Evolutionary conservation across 1,139 yeast genomes (phyloP), one percentile per base, ranked within the genome.

Genomic region (Pichia sp.): DNA sequence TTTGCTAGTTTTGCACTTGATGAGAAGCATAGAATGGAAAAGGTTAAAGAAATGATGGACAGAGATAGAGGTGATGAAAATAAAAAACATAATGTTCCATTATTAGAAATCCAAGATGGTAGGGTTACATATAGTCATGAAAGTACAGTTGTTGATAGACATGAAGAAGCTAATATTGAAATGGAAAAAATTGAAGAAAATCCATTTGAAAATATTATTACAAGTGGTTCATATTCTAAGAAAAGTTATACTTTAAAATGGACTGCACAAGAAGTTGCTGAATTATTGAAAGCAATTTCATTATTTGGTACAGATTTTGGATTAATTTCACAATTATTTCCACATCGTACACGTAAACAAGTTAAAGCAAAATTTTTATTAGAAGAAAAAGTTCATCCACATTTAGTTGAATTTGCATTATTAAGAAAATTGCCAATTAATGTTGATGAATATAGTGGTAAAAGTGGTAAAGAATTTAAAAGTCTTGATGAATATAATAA

Each of bases 221-320:
- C 87, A 40, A 81, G 89, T 28, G 80, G 82, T 2, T 74, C 94
- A 0, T 92, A 85, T 62, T 78, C 92, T 24, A 82, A 78, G 54
- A 70, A 80, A 44, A 71, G 66, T 37, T 79, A 80, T 51, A 80
- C 95, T 0, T 96, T 89, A 55, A 76, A 84, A 47, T 92, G 98
- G 98, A 81, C 82, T 3, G 62, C 71, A 0, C 76, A 74, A 12
- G 97, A 90, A 60, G 73, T 89, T n/a, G 67, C 71, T 3, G 74
- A 74, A 54, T 84, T 92, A 55, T 92, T 86, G 60, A 72, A 76
- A 48, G 95, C 96, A 0, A 64, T 92, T 40, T 80, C 95, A 29
- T 80, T 80, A 55, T 90, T 96, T 95, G 98, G 98, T 2, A 90
- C 98, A 0, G 97, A 92, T 65, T 92, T 92, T 65, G 85, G 89